A percentile compares a stretch with the other conserved stretches of the same genome.
Conservation (phyloP, 2,329 filamentous ascomycete species). For the Fulvia fulva region DNA sequence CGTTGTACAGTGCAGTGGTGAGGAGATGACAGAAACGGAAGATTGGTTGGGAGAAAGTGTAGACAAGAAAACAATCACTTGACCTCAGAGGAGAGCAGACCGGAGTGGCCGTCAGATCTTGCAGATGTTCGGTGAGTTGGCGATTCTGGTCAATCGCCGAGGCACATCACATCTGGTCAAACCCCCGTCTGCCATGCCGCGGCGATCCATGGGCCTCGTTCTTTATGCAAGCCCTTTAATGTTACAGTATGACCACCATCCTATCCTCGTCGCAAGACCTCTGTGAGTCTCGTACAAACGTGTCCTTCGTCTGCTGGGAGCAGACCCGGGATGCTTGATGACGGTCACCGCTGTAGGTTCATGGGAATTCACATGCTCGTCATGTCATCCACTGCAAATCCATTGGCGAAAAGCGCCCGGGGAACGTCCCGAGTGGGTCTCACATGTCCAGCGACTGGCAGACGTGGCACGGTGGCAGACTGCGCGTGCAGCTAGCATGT, state of each 20-base stretch:
- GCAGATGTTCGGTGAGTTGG: background rate
- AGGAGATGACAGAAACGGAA: background rate
- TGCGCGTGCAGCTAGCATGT: background rate
- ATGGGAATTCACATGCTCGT: background rate
- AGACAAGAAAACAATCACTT: slow-evolving; percentile 4
- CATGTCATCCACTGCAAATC: too few species aligned
- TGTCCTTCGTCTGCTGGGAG: too few species aligned
- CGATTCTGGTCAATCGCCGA: background rate
- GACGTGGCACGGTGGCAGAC: background rate
- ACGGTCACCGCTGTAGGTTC: background rate
- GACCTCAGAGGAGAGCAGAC: background rate
- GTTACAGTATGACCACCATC: too few species aligned
- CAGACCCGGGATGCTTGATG: too few species aligned
- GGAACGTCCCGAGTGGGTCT: background rate
- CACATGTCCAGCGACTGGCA: background rate
- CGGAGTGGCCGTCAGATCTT: background rate
- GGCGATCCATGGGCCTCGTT: background rate
- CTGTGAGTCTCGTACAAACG: too few species aligned
- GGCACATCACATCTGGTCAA: background rate
- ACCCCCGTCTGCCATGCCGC: background rate
- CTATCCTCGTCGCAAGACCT: too few species aligned
- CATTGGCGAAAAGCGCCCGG: background rate
- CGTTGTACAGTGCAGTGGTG: background rate
- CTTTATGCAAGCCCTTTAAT: too few species aligned
- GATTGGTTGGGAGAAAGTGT: background rate